phyloP scores from a whole-genome alignment of 140 eudicot species.

The Ambrosia hybrid region DNA sequence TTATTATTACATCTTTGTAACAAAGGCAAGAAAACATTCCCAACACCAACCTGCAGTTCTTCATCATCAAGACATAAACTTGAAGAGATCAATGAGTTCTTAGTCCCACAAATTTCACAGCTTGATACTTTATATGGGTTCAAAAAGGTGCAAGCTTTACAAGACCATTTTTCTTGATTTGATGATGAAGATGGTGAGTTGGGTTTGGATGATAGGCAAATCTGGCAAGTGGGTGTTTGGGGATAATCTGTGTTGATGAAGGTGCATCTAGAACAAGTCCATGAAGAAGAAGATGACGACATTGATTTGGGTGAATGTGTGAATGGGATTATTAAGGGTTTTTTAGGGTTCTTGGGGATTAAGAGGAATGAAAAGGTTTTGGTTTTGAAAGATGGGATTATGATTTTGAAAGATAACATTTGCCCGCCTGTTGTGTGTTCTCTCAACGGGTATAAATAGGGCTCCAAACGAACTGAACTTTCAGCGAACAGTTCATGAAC shows the following conservation, averaged over 20 bases:
- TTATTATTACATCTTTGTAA: conserved; percentile 34
- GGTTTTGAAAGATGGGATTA: conserved; percentile 9
- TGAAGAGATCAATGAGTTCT: conserved; percentile 39
- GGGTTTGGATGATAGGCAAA: conserved; percentile 56
- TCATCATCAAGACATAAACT: conserved; percentile 43
- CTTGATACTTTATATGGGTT: conserved; percentile 42
- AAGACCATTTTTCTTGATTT: conserved; percentile 59
- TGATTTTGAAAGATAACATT: conserved; percentile 34
- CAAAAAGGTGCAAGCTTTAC: conserved; percentile 73
- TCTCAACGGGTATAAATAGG: no score
- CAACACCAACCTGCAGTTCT: conserved; percentile 50
- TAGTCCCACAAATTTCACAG: conserved; percentile 74
- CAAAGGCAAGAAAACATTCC: conserved; percentile 69
- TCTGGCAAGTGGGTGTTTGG: conserved; percentile 52
- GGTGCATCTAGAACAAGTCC: conserved; percentile 87
- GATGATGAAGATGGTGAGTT: conserved; percentile 30
- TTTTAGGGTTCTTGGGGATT: conserved; percentile 36
- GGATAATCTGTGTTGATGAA: conserved; percentile 62
- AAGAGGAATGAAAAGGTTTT: conserved; percentile 24
- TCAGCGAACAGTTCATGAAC: no score
- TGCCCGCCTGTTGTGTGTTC: conserved; percentile 33
- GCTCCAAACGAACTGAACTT: no score
- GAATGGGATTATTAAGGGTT: conserved; percentile 20
- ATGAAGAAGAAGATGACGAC: conserved; percentile 53
- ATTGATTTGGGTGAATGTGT: conserved; percentile 28